Conservation (phyloP, 2,329 filamentous ascomycete genomes). For the Calonectria naviculata region DNA sequence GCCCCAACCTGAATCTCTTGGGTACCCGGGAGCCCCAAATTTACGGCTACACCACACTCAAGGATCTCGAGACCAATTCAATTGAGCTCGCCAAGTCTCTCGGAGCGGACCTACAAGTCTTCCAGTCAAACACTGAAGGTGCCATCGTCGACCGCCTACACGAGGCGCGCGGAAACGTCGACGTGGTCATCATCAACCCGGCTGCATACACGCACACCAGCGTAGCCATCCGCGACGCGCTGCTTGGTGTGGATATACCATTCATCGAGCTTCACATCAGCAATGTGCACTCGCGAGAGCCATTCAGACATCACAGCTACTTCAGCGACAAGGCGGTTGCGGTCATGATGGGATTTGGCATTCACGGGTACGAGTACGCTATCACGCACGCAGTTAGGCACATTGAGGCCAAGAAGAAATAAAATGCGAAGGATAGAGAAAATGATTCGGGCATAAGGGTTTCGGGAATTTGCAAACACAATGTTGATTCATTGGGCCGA, state of each 20-base stretch:
- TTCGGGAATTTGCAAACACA: too few relatives aligned
- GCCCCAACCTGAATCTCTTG: conserved; percentile 82
- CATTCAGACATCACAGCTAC: conserved; percentile 75
- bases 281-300: conserved; percentile 78
- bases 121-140: conserved; percentile 83
- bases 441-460: not conserved
- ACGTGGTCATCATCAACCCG: conserved; percentile 78
- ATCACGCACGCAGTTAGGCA: conserved; percentile 19
- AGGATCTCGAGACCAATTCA: conserved; percentile 66
- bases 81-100: conserved; percentile 59
- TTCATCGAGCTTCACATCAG: conserved; percentile 80
- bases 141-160: conserved; percentile 79
- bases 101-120: conserved; percentile 61
- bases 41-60: conserved; percentile 76
- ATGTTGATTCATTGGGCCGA: too few relatives aligned
- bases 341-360: conserved; percentile 58
- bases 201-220: conserved; percentile 79
- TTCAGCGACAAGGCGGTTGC: conserved; percentile 78
- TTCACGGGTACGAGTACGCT: conserved; percentile 15
- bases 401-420: conserved; percentile 14
- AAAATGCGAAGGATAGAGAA: not conserved
- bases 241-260: conserved; percentile 73
- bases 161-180: conserved; percentile 59
- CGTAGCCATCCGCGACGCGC: conserved; percentile 76
- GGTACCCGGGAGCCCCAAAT: conserved; percentile 78